A percentile compares a stretch with the other conserved stretches of the same genome.
Conservation (phyloP, 2,329 filamentous ascomycete species). For the Myriosclerotinia duriaeana region DNA sequence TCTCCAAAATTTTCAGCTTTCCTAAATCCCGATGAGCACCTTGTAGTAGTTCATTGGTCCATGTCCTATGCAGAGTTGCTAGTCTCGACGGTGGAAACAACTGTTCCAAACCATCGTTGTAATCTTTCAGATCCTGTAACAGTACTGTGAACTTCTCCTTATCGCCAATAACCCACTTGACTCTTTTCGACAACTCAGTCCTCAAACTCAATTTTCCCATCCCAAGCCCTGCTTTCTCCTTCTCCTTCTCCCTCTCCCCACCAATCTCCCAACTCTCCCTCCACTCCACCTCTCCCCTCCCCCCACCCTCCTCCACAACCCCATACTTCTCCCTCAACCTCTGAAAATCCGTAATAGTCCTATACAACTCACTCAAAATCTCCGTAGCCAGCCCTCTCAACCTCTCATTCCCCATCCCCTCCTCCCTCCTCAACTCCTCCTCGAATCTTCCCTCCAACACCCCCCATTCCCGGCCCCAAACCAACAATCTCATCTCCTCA, state of each 20-base stretch:
- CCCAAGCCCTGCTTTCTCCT: slow-evolving; percentile 17
- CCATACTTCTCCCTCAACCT: slow-evolving; percentile 48
- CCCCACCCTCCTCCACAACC: slow-evolving; percentile 40
- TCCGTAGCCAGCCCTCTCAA: slow-evolving; percentile 45
- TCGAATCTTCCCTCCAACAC: slow-evolving; percentile 49
- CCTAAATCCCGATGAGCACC: slow-evolving; percentile 46
- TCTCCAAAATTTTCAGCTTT: slow-evolving; percentile 47
- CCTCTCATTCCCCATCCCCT: slow-evolving; percentile 40
- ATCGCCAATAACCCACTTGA: slow-evolving; percentile 50
- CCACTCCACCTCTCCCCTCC: slow-evolving; percentile 24
- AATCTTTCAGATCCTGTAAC: slow-evolving; percentile 47
- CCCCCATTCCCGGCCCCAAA: slow-evolving; percentile 51
- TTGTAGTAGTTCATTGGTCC: slow-evolving; percentile 50
- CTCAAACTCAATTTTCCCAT: slow-evolving; percentile 26
- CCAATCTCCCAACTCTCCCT: not conserved
- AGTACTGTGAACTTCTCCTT: slow-evolving; percentile 48
- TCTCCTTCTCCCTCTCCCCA: slow-evolving; percentile 16
- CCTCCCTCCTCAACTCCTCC: slow-evolving; percentile 44
- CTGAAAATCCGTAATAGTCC: slow-evolving; percentile 48
- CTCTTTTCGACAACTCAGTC: slow-evolving; percentile 39
- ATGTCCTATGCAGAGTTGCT: slow-evolving; percentile 47
- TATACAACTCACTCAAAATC: slow-evolving; percentile 47
- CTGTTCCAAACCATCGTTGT: slow-evolving; percentile 50
- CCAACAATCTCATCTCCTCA: slow-evolving; percentile 50
- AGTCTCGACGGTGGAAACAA: slow-evolving; percentile 48